Base-by-base conservation (phyloP, 148 eudicot genomes). In the Vaccinium vitisidaea region DNA sequence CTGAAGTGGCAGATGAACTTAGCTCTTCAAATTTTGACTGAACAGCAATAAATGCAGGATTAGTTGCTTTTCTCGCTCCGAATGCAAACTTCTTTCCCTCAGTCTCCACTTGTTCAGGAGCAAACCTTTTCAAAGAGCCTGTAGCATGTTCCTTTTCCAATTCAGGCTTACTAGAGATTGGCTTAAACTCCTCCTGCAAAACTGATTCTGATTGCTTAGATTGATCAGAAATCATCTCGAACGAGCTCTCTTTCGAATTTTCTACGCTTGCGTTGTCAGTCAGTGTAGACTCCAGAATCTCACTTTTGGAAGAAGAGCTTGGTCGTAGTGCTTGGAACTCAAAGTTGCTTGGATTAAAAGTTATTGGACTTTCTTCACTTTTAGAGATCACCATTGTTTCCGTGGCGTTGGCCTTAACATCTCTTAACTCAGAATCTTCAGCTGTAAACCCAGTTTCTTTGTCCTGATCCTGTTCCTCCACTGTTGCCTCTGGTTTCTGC, bases 11-110 rank as follows among this genome's bases (percentile, higher is more conserved):
- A 74, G 89, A 71, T 18, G 90, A 91, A 81, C 90, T 89, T 86
- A 93, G 83, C 85, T 87, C 98, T 86, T 91, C 89, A 84, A 93
- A 94, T 78, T 92, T 93, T 53, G 95, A 92, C 88, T 92, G 93
- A 79, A 90, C 97, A 71, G 93, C 94, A 82, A 92, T 85, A 85
- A 93, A 92, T 30, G 94, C 91, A 79, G 96, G 93, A 87, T 92
- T 93, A 75, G 90, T 90, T 71, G 92, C 88, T 86, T 90, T 96
- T 80, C 90, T 90, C 58, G 90, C 88, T 78, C 91, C 94, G 85
- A 78, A 85, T 25, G 74, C 86, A 84, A 87, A 73, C 85, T 90
- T 91, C 88, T 89, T 91, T 83, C 84, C 93, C 82, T 93, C 95
- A 63, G 90, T 88, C 86, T 91, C 98, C 58, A 88, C 82, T 82